These are phyloP conservation scores for Hibiscus trionum DNA, from an alignment of 345 rosid species.

Conservation along the genomic window DNA sequence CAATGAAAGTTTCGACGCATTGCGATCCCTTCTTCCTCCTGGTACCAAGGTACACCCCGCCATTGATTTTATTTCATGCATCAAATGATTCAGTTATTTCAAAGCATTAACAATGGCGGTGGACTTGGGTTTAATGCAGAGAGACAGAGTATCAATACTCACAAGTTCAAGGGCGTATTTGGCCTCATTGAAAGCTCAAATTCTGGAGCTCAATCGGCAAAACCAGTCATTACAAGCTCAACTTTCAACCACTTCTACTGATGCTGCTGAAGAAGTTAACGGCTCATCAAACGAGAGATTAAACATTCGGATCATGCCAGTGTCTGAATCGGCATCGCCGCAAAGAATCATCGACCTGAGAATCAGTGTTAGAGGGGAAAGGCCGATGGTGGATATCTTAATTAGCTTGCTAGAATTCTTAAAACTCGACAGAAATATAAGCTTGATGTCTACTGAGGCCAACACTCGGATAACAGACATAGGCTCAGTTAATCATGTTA, in stretches of 20 bases:
- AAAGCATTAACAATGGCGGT: neutral
- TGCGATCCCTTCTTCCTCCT: conserved; percentile 69
- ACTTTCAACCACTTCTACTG: conserved; percentile 10
- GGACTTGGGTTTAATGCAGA: neutral
- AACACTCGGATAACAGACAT: conserved; percentile 21
- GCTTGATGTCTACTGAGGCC: conserved; percentile 49
- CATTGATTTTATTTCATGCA: neutral
- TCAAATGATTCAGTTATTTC: neutral
- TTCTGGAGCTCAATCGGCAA: conserved; percentile 39
- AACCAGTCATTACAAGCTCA: conserved; percentile 44
- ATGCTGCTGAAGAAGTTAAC: conserved; percentile 16
- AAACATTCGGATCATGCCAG: conserved; percentile 25
- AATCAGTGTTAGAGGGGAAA: conserved; percentile 41
- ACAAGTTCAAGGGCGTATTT: conserved; percentile 46
- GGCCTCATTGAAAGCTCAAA: conserved; percentile 37
- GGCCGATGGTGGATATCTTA: conserved; percentile 24
- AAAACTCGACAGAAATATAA: conserved; percentile 40
- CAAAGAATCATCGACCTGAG: conserved; percentile 39
- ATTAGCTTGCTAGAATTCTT: conserved; percentile 59
- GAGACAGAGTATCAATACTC: conserved; percentile 68
- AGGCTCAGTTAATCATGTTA: conserved; percentile 24
- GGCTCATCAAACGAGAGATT: conserved; percentile 20
- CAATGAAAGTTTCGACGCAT: conserved; percentile 66
- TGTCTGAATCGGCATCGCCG: conserved; percentile 39
- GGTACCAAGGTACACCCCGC: conserved; percentile 55